Evolutionary conservation across 164 flowering plant genomes (phyloP).

Genomic region (Sextonia rubra): DNA sequence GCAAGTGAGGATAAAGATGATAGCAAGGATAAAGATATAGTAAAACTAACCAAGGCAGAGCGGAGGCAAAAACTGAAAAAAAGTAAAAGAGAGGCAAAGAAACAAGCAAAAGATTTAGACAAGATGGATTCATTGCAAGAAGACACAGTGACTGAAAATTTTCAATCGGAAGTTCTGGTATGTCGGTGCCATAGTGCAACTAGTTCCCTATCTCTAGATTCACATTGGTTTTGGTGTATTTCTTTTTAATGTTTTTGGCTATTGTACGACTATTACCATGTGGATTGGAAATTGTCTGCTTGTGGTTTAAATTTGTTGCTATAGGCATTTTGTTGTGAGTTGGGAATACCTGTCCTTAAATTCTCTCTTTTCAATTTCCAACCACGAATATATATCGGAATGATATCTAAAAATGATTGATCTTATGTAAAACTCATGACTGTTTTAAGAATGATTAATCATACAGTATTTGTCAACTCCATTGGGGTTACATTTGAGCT

Average conservation of each 20-base stretch:
- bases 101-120: conserved; percentile 45
- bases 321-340: too few species aligned
- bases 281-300: too few species aligned
- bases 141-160: conserved; percentile 25
- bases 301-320: too few species aligned
- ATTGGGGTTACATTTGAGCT: too few species aligned
- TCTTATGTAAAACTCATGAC: too few species aligned
- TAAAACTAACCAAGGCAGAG: conserved; percentile 72
- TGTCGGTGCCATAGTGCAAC: background rate
- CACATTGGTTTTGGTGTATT: background rate
- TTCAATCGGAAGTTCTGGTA: conserved; percentile 81
- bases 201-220: background rate
- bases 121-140: conserved; percentile 24
- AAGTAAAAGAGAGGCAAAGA: conserved; percentile 71
- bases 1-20: conserved; percentile 21
- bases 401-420: too few species aligned
- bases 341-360: too few species aligned
- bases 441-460: too few species aligned
- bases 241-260: background rate
- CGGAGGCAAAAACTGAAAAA: conserved; percentile 77
- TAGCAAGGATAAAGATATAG: conserved; percentile 25
- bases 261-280: too few species aligned
- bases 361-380: too few species aligned
- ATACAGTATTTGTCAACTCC: too few species aligned
- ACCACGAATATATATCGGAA: too few species aligned